phyloP scores from a whole-genome alignment of 345 rosid species.

The Raphanus raphanistrum region DNA sequence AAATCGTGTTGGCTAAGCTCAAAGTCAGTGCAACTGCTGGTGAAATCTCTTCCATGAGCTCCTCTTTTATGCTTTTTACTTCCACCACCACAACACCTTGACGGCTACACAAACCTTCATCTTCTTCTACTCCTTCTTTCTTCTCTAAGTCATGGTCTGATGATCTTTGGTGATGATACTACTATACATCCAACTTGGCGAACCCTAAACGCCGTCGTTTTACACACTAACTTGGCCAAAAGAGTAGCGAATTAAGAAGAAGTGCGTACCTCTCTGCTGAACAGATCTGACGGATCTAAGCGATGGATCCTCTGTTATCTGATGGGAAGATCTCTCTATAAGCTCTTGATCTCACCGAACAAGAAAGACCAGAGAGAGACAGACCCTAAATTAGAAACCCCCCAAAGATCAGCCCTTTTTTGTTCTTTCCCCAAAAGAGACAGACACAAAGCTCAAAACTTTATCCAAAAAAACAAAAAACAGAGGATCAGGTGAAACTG shows the following conservation, averaged over 20 bases:
- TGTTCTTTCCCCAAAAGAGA: neutral
- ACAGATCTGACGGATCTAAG: slow-evolving; percentile 40
- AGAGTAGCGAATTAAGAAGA: slow-evolving; percentile 21
- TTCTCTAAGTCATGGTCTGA: slow-evolving; percentile 14
- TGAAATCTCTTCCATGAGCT: slow-evolving; percentile 82
- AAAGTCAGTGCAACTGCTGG: slow-evolving; percentile 69
- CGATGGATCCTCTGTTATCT: slow-evolving; percentile 23
- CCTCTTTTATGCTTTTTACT: neutral
- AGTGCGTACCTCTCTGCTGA: slow-evolving; percentile 26
- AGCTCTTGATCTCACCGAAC: slow-evolving; percentile 10
- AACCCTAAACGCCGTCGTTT: neutral
- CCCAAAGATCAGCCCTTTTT: neutral
- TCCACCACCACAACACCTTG: neutral
- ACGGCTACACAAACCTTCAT: neutral
- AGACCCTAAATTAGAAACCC: slow-evolving; percentile 13
- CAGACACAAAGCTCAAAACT: slow-evolving; percentile 26
- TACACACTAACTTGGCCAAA: neutral
- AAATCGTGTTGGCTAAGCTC: slow-evolving; percentile 59
- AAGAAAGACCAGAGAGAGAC: neutral
- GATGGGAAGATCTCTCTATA: neutral
- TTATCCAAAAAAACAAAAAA: slow-evolving; percentile 9
- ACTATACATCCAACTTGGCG: slow-evolving; percentile 22
- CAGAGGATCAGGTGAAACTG: slow-evolving; percentile 26
- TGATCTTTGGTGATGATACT: slow-evolving; percentile 1
- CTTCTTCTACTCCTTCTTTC: slow-evolving; percentile 4